Evolutionary conservation across 257 asterid species (phyloP), one percentile per base, ranked within the genome.

Genomic region (Solanum sejunctum): DNA sequence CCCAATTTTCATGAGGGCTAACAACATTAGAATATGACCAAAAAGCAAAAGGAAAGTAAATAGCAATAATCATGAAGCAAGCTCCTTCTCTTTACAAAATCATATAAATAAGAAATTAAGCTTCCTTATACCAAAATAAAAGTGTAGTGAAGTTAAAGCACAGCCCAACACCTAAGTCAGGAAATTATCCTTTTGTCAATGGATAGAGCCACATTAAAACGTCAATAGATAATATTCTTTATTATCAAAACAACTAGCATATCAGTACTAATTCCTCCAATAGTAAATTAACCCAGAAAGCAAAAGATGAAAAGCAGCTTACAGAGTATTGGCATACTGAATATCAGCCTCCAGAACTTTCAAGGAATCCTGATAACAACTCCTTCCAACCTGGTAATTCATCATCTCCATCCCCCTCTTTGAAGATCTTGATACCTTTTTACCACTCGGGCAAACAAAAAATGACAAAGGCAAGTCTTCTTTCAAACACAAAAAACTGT

Each of bases 251-350:
- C 77, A 69, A 69, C 51, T 67, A 66, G 10, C 73, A 66, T 28
- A 32, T 66, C 45, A 66, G 9, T 12, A 26, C 13, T 23, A 64
- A 61, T 7, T 32, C 16, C 36, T n/a, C 69, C 12, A 21, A 6
- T 10, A 63, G 12, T 26, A 66, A 66, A 66, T 17, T 63, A n/a
- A 51, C 67, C 11, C 10, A 56, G 0, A 71, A 10, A 28, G 26
- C 49, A 16, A 56, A 45, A 52, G 56, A 83, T 41, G 10, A 83
- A 6, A 80, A 23, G 69, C 83, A 12, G 17, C 98, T 91, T 90
- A 95, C 99, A 95, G 83, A 88, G 92, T 87, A 90, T 95, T 95
- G 61, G 97, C 98, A 88, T 92, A 94, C 86, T 91, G 97, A 78
- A 94, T 90, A 89, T 95, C 99, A 85, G 92, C 87, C 90, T 95